Base-by-base conservation (phyloP, 768 basidiomycete species). In the Hortiboletus flavorubellus region DNA sequence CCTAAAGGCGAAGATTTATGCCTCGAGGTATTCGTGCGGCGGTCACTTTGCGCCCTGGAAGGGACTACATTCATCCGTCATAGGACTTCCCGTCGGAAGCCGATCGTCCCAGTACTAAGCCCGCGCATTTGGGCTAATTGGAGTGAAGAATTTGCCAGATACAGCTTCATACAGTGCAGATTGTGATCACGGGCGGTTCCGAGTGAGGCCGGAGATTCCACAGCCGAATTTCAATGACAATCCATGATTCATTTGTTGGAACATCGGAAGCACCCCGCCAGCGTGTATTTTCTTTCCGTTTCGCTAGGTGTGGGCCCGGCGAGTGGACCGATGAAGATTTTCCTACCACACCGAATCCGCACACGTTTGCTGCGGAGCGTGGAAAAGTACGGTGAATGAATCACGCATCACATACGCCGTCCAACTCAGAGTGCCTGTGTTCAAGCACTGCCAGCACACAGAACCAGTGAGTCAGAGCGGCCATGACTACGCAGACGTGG, bases 401-500 rank as follows among this genome's bases (percentile, higher is more conserved):
- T 69, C 59, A 64, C 51, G 48, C 55, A 50, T 55, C 59, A 44
- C 69, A 62, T 46, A 54, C 49, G n/a, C 56, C 59, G 21, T 57
- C 57, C 44, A 58, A 44, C 30, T 51, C 56, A 46, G 63, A 54
- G 71, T 89, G 84, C 70, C 84, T 80, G 70, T 85, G 80, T 55
- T 80, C 66, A 64, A 89, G 79, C 41, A 78, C 78, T 23, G 77
- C 78, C 55, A 84, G 61, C 54, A 89, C 76, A 60, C 73, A 76
- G 35, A 72, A 69, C 72, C 86, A 91, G 61, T 90, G 88, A 10
- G 82, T 75, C 60, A 86, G 69, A 35, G 86, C 88, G 10, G 87
- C 90, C 26, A 85, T 70, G 51, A 92, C 76, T 37, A 95, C 92
- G 63, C 81, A 84, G 56, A 85, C 69, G 67, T 95, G 94, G 71